Conservation (phyloP, 2,329 filamentous ascomycete genomes). For the Talaromyces sp. region DNA sequence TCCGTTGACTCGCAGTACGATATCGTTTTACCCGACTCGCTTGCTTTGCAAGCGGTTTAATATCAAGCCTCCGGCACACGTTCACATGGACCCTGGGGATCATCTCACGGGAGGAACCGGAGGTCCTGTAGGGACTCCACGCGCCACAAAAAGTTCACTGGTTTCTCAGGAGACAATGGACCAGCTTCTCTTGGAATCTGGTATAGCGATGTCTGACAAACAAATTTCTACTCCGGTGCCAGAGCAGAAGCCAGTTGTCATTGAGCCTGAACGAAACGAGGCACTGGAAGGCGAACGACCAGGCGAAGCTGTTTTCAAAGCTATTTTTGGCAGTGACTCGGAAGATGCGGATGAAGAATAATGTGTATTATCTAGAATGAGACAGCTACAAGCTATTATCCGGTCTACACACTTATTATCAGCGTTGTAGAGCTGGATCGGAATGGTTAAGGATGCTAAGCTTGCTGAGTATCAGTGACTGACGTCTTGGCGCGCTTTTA, state of each 20-base stretch:
- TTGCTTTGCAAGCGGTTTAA: conserved; percentile 94
- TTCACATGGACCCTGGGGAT: conserved; percentile 53
- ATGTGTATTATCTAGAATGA: not conserved
- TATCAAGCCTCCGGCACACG: conserved; percentile 71
- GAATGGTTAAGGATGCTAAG: not conserved
- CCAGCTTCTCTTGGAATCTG: conserved; percentile 51
- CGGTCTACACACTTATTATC: too few relatives aligned
- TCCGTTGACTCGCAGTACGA: conserved; percentile 69
- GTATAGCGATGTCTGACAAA: conserved; percentile 21
- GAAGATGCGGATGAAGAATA: conserved; percentile 55
- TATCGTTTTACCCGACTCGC: conserved; percentile 74
- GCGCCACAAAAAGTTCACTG: conserved; percentile 36
- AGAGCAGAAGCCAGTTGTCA: conserved; percentile 30
- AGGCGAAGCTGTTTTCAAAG: conserved; percentile 77
- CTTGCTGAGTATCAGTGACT: not conserved
- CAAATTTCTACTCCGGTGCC: conserved; percentile 14
- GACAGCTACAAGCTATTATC: not conserved
- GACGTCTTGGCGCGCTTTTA: not conserved
- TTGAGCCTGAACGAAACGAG: conserved; percentile 74
- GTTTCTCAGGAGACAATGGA: conserved; percentile 56
- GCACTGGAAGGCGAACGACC: conserved; percentile 71
- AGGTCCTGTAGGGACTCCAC: conserved; percentile 21
- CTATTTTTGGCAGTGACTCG: conserved; percentile 88
- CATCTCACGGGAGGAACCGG: conserved; percentile 33
- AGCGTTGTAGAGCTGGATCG: not conserved